Evolutionary conservation across 768 basidiomycete genomes (phyloP), one percentile per base, ranked within the genome.

Genomic region (Coprinopsis marcescibilis): DNA sequence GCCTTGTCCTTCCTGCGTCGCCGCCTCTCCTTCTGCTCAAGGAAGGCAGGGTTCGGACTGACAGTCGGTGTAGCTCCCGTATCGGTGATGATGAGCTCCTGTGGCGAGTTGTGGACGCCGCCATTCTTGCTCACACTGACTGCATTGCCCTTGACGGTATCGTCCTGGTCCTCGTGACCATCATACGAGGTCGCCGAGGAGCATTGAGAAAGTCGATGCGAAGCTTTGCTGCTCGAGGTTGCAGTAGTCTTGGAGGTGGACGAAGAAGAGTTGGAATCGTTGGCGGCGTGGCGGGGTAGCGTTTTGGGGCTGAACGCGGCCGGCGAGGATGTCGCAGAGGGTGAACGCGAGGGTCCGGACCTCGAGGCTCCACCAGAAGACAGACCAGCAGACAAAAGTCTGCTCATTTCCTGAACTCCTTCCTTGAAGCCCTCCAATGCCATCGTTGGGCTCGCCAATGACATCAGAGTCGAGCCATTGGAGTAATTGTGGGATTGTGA

Each of bases 391-490:
- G 77, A 71, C 24, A 88, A 63, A 38, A 85, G 65, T 27, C 82
- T 69, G 47, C 76, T 65, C 30, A 80, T 66, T 24, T 71, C 79
- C 48, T 80, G 77, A 3, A 85, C 79, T 12, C 83, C 77, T 53
- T 80, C 84, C 53, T 76, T 78, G 54, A 87, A 71, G 4, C 80
- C 80, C 53, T 80, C 81, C 0, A 85, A 56, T 19, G 78, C 61
- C 1, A 69, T 64, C 57, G 11, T 54, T 57, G 33, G 55, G 48
- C 5, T 33, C 20, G 48, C 33, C 27, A 15, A 50, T 42, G 50
- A 46, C 17, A 38, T 44, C 25, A 17, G 14, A n/a, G 21, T 27
- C 32, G 17, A 8, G 43, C 24, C 46, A 15, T 44, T 45, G 48
- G 27, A 24, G 27, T 20, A 27, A 23, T 15, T 36, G 14, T 33